Percentiles rank a stretch among this genome's conserved stretches.
These are phyloP conservation scores for Neoscytalidium dimidiatum DNA, from an alignment of 2,329 filamentous ascomycete species.

Conservation along the genomic window DNA sequence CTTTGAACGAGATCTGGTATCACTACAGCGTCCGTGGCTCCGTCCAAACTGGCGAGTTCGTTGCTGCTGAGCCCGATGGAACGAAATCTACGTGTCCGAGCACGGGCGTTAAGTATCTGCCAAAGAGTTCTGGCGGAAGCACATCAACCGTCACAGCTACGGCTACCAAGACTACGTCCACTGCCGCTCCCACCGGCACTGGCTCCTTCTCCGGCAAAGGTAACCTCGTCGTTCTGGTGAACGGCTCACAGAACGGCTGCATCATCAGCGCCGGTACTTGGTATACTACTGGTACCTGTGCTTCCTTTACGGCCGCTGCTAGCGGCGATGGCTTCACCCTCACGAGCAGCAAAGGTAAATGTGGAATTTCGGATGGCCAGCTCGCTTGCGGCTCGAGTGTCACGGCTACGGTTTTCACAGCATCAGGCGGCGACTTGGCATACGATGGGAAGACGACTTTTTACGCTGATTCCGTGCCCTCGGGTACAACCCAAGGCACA, in stretches of 20 bases:
- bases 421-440: slow-evolving; percentile 36
- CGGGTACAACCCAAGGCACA: slow-evolving; percentile 46
- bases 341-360: slow-evolving; percentile 60
- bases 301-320: slow-evolving; percentile 60
- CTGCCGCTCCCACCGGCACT: slow-evolving; percentile 30
- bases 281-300: slow-evolving; percentile 69
- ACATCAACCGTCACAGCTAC: slow-evolving; percentile 36
- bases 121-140: slow-evolving; percentile 49
- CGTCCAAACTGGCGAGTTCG: slow-evolving; percentile 62
- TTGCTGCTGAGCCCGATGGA: slow-evolving; percentile 58
- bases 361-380: slow-evolving; percentile 55
- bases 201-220: slow-evolving; percentile 58
- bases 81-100: slow-evolving; percentile 63
- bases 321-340: slow-evolving; percentile 55
- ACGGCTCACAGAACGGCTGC: slow-evolving; percentile 59
- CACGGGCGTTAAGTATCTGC: slow-evolving; percentile 65
- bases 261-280: slow-evolving; percentile 68
- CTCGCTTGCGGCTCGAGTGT: slow-evolving; percentile 59
- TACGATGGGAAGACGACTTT: slow-evolving; percentile 42
- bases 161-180: slow-evolving; percentile 27
- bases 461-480: slow-evolving; percentile 46
- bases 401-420: slow-evolving; percentile 45
- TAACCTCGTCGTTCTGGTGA: slow-evolving; percentile 57
- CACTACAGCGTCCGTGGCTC: slow-evolving; percentile 65
- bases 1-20: slow-evolving; percentile 60